Evolutionary conservation across 2,329 filamentous ascomycete species (phyloP).

Genomic region (Alternaria ethzedia): DNA sequence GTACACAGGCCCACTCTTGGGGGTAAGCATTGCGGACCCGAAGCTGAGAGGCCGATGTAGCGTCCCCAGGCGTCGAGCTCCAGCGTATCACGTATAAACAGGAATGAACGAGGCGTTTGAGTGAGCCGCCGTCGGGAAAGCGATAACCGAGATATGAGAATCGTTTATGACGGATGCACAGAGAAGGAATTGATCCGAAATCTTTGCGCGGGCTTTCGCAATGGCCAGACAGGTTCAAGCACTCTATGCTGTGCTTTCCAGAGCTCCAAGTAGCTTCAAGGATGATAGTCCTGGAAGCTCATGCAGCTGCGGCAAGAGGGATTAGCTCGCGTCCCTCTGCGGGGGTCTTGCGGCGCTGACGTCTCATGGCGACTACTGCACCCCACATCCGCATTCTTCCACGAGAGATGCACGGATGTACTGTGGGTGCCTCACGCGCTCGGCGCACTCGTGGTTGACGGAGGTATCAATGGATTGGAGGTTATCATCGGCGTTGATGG

Average conservation of each 20-base stretch:
- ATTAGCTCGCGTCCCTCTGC: conserved; percentile 17
- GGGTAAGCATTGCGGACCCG: conserved; percentile 35
- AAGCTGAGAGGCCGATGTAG: conserved; percentile 11
- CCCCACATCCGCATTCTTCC: conserved; percentile 43
- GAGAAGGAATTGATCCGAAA: neutral
- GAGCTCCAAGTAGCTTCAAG: conserved; percentile 12
- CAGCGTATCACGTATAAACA: conserved; percentile 9
- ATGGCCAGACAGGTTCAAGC: neutral
- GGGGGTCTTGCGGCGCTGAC: conserved; percentile 30
- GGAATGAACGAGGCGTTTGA: neutral
- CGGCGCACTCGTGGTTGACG: neutral
- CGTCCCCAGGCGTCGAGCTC: conserved; percentile 5
- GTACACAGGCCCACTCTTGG: conserved; percentile 20
- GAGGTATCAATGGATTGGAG: neutral
- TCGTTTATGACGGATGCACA: neutral
- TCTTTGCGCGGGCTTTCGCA: neutral
- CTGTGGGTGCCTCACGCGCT: neutral
- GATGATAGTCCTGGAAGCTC: conserved; percentile 9
- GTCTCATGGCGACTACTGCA: conserved; percentile 30
- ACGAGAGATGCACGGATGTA: conserved; percentile 11
- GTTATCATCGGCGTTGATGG: neutral
- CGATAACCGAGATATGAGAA: neutral
- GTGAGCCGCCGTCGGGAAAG: neutral
- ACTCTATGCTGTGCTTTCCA: conserved; percentile 17
- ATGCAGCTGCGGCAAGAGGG: conserved; percentile 13